Evolutionary conservation across 352 stramenopile species (phyloP).

Genomic region (Phytopythium helicoides): DNA sequence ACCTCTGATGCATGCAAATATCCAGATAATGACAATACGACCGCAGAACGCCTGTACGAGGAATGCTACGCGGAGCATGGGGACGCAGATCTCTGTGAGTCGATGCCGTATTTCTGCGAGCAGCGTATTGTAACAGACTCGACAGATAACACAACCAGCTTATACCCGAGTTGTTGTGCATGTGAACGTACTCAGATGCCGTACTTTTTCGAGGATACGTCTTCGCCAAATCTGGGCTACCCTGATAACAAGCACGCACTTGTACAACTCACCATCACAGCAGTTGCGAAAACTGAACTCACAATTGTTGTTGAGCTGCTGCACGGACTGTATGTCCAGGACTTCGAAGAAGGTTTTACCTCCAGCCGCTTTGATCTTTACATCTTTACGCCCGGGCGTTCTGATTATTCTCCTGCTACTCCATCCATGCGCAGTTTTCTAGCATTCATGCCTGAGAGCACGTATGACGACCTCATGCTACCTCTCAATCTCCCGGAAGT

Average conservation of each 20-base stretch:
- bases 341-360: conserved; percentile 85
- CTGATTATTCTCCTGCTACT: conserved; percentile 56
- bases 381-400: conserved; percentile 87
- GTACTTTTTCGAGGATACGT: conserved; percentile 82
- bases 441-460: conserved; percentile 73
- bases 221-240: conserved; percentile 64
- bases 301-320: conserved; percentile 93
- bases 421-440: conserved; percentile 75
- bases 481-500: conserved; percentile 93
- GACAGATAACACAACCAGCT: conserved; percentile 14
- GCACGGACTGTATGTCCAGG: conserved; percentile 91
- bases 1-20: conserved; percentile 58
- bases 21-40: conserved; percentile 50
- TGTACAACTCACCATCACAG: conserved; percentile 89
- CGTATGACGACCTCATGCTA: conserved; percentile 85
- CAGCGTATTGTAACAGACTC: conserved; percentile 12
- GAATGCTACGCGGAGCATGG: conserved; percentile 42
- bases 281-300: conserved; percentile 79
- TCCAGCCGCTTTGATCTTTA: conserved; percentile 82
- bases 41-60: conserved; percentile 34
- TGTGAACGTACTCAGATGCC: conserved; percentile 89
- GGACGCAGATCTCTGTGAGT: conserved; percentile 42
- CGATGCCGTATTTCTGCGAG: conserved; percentile 70
- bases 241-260: conserved; percentile 95
- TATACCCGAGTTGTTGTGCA: conserved; percentile 76